Conservation (phyloP, 1,139 yeast species). For the Diutina sp. region DNA sequence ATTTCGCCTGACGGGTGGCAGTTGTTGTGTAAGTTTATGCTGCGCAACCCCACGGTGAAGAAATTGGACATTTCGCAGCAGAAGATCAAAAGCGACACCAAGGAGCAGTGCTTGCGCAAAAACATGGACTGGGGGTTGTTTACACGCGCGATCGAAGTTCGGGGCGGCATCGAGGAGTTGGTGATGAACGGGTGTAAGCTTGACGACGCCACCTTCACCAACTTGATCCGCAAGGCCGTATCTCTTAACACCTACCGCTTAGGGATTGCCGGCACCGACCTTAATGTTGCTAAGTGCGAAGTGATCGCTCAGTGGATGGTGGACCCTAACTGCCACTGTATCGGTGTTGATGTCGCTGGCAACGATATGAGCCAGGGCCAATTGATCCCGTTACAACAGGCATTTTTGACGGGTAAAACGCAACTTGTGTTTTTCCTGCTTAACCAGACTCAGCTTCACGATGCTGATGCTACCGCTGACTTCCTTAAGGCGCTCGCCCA, state of each 20-base stretch:
- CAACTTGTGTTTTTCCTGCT: slow-evolving; percentile 51
- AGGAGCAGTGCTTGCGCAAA: slow-evolving; percentile 35
- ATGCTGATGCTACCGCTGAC: slow-evolving; percentile 41
- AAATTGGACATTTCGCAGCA: slow-evolving; percentile 78
- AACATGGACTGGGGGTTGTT: slow-evolving; percentile 71
- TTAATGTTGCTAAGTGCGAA: slow-evolving; percentile 36
- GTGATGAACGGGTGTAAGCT: slow-evolving; percentile 72
- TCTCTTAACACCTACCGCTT: slow-evolving; percentile 47
- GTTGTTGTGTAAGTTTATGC: slow-evolving; percentile 55
- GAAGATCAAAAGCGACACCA: slow-evolving; percentile 40
- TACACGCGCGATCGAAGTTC: slow-evolving; percentile 37
- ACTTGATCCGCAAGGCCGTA: slow-evolving; percentile 41
- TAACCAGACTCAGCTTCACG: slow-evolving; percentile 49
- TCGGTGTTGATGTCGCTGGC: slow-evolving; percentile 79
- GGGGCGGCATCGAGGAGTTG: slow-evolving; percentile 76
- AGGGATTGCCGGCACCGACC: slow-evolving; percentile 66
- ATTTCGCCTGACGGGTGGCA: slow-evolving; percentile 62
- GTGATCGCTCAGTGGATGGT: slow-evolving; percentile 54
- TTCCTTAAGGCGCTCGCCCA: slow-evolving; percentile 38
- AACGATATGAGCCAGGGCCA: slow-evolving; percentile 55
- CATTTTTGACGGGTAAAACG: slow-evolving; percentile 17
- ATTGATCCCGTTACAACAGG: slow-evolving; percentile 35
- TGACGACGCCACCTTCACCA: slow-evolving; percentile 35
- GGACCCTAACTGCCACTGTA: slow-evolving; percentile 37
- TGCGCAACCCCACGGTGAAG: slow-evolving; percentile 41